Evolutionary conservation across 805 yeast species (phyloP), one percentile per base, ranked within the genome.

Genomic region (Kodamaea sagamina): DNA sequence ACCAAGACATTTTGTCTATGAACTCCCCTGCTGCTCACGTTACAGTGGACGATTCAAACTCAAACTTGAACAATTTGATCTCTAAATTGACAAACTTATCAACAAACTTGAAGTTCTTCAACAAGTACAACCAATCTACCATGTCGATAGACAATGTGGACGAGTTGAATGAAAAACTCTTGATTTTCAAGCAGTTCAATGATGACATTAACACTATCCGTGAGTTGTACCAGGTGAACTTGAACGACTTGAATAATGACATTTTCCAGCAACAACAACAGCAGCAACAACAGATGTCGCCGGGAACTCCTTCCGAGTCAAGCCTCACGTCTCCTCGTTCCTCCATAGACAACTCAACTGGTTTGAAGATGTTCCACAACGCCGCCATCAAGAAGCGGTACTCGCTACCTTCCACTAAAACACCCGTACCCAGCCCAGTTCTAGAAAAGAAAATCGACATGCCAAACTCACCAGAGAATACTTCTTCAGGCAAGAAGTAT

Each of bases 361-460:
- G 50, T 16, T 57, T 66, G 38, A 71, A 70, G 41, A 41, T 67
- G 5, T 71, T 71, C 51, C 72, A 62, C 39, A 68, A 64, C 5
- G 36, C 54, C 7, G 46, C 61, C 7, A 49, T 56, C 27, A 65
- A 60, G 37, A 65, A 61, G 41, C 41, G 64, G 11, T 49, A 38
- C 29, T 61, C 67, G 1, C 32, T 52, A 10, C 59, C 64, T 10
- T 28, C 40, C 17, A 10, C 39, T 11, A 32, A 39, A 19, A 10
- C 47, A 4, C 27, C 44, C 19, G 12, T 29, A 13, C 41, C 32
- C 4, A 43, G 41, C 13, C 43, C 41, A 7, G 19, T 19, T 4
- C 10, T 24, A 12, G 32, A 18, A 11, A 32, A 28, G 15, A 21
- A n/a, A 12, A 9, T 7, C 4, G 38, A 35, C 6, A 27, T 6